Conservation (phyloP, 2,329 filamentous ascomycete genomes). For the Fusarium secorum region DNA sequence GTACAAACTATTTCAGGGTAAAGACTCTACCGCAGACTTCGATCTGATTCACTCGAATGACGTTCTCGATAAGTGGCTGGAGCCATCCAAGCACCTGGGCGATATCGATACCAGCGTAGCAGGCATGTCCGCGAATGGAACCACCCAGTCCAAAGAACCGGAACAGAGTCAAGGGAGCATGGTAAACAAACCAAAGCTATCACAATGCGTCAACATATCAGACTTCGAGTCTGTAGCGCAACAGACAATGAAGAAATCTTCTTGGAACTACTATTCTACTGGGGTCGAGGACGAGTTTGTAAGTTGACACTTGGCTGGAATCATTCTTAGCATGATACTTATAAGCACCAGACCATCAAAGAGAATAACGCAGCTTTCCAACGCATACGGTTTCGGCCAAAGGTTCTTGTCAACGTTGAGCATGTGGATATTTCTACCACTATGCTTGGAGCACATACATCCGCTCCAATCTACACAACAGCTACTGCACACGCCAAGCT, state of each 20-base stretch:
- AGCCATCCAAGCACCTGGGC: conserved; percentile 3
- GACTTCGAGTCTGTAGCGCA: conserved; percentile 13
- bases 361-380: conserved; percentile 9
- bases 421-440: conserved; percentile 11
- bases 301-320: neutral
- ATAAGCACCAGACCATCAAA: neutral
- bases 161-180: neutral
- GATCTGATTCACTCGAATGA: conserved; percentile 21
- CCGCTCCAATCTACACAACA: conserved; percentile 14
- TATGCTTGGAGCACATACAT: neutral
- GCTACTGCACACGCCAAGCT: conserved; percentile 21
- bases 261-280: conserved; percentile 27
- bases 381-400: conserved; percentile 4
- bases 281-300: conserved; percentile 25
- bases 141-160: neutral
- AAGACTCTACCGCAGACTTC: conserved; percentile 14
- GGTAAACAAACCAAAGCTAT: conserved; percentile 3
- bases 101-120: neutral
- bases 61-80: conserved; percentile 19
- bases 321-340: neutral
- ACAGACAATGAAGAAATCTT: neutral
- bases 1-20: neutral
- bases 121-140: neutral
- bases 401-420: conserved; percentile 19
- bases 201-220: conserved; percentile 2